Conservation (phyloP, 495 filamentous ascomycete genomes). For the Daldinia concentrica region DNA sequence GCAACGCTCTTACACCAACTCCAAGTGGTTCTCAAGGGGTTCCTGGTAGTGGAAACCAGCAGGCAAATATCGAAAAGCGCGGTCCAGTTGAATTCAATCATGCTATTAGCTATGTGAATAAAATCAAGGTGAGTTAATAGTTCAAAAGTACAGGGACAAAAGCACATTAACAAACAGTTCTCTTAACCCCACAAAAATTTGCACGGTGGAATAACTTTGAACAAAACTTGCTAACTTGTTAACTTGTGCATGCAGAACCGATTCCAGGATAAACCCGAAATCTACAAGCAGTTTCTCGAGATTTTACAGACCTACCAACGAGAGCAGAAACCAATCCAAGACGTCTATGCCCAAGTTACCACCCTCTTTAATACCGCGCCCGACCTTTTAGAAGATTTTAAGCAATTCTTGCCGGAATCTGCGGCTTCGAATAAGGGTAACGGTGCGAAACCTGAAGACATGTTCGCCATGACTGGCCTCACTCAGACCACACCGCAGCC, state of each 20-base stretch:
- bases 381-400: conserved; percentile 98
- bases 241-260: conserved; percentile 72
- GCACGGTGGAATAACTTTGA: not conserved
- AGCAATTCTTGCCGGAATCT: conserved; percentile 97
- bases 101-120: conserved; percentile 99
- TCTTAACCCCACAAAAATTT: conserved; percentile 32
- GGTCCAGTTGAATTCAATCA: conserved; percentile 99
- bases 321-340: conserved; percentile 97
- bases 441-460: conserved; percentile 75
- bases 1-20: conserved; percentile 63
- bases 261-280: conserved; percentile 92
- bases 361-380: conserved; percentile 90
- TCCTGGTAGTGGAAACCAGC: conserved; percentile 59
- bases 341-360: conserved; percentile 98
- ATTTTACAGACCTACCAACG: conserved; percentile 98
- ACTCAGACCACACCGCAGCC: conserved; percentile 59
- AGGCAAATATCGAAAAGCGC: conserved; percentile 78
- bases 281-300: conserved; percentile 99
- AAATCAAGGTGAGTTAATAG: conserved; percentile 84
- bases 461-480: conserved; percentile 59
- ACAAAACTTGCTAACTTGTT: conserved; percentile 29
- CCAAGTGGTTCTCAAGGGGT: conserved; percentile 52
- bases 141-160: not conserved
- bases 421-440: conserved; percentile 85
- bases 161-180: not conserved